These are phyloP conservation scores for Tricholoma matsutake DNA, from an alignment of 768 basidiomycete species.

Conservation along the genomic window DNA sequence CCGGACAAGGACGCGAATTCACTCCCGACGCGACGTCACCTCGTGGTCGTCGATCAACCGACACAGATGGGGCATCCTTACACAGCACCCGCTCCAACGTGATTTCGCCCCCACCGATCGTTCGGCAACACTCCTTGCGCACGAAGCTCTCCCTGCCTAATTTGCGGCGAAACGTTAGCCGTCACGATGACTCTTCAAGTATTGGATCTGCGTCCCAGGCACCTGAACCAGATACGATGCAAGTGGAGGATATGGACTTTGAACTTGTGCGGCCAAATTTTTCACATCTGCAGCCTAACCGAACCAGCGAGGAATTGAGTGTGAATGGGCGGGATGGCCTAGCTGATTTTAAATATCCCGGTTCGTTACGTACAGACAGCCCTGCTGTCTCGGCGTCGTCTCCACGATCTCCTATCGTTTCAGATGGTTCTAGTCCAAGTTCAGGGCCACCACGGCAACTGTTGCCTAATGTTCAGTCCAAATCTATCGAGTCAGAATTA, in stretches of 20 bases:
- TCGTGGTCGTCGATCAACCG: conserved; percentile 16
- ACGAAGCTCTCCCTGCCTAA: conserved; percentile 70
- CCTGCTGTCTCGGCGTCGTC: conserved; percentile 37
- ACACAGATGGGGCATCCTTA: conserved; percentile 26
- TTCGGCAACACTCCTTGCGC: conserved; percentile 43
- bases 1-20: neutral
- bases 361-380: conserved; percentile 36
- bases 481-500: conserved; percentile 30
- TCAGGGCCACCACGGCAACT: conserved; percentile 1
- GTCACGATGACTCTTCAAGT: conserved; percentile 33
- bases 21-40: neutral
- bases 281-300: conserved; percentile 35
- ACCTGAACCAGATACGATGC: conserved; percentile 53
- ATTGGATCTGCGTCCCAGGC: conserved; percentile 18
- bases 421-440: conserved; percentile 18
- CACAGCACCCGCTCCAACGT: conserved; percentile 35
- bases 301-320: conserved; percentile 55
- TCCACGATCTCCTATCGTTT: conserved; percentile 21
- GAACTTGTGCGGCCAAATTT: conserved; percentile 69
- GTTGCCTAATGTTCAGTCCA: conserved; percentile 1
- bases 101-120: conserved; percentile 36
- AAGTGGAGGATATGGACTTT: conserved; percentile 81
- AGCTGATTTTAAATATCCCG: conserved; percentile 27
- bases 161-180: conserved; percentile 45
- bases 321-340: conserved; percentile 34